Evolutionary conservation across 2,329 filamentous ascomycete species (phyloP), one percentile per base, ranked within the genome.

Genomic region (Epichloe sp.): DNA sequence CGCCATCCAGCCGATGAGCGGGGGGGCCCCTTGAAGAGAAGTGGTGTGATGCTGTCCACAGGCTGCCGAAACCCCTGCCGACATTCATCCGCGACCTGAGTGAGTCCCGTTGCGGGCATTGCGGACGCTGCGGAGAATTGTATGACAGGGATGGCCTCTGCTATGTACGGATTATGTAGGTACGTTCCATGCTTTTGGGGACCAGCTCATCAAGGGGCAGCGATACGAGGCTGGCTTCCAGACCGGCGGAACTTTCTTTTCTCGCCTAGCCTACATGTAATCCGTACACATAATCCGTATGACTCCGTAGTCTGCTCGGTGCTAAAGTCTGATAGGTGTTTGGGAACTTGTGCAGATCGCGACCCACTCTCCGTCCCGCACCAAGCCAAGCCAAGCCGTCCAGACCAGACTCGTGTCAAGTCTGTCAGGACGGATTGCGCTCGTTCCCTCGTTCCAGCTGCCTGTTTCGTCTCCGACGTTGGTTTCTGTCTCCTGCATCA

Each of bases 401-500:
- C 7, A 26, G 26, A 26, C 26, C 26, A 21, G 5, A 26, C 26
- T 26, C 26, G 26, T 26, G 26, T 26, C 26, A 26, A 26, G 26
- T 26, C 7, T 26, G 26, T 8, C 26, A 26, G 26, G 35, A n/a
- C 34, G 17, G 14, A 15, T 52, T 23, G 5, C 44, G 15, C 42
- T 40, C 31, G 41, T 19, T 26, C 26, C 26, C 26, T 26, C 23
- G 26, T 26, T 42, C 44, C 15, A 34, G 41, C 15, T 41, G 36
- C 21, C 36, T 52, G 14, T 35, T 44, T 45, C n/a, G 17, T 15
- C 34, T 35, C 6, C n/a, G n/a, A 11, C 46, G n/a, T 36, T 36
- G 11, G 11, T 17, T 35, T 17, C 41, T 31, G 41, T 45, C 43
- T 48, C 45, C 19, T 42, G 48, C 52, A 52, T 19, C 50, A 57